A percentile compares a stretch with the other conserved stretches of the same genome.
Conservation (phyloP, 2,329 filamentous ascomycete genomes). For the Ophiostoma fasciatum region DNA sequence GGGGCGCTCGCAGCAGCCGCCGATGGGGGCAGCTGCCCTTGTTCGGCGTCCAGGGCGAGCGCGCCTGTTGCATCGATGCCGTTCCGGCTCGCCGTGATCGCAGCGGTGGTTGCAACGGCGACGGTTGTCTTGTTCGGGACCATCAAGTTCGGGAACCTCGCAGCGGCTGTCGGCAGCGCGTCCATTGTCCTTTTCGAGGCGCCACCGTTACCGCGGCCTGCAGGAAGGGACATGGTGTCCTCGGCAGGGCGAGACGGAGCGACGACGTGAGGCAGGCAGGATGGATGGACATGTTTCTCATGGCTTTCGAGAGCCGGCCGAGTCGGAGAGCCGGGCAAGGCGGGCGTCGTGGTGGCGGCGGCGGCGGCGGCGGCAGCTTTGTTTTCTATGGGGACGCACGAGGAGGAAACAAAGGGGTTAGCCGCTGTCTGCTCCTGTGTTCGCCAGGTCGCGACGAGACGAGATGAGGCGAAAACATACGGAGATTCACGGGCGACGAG, state of each 20-base stretch:
- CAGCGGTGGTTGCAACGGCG: slow-evolving; percentile 6
- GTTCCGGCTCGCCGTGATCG: slow-evolving; percentile 15
- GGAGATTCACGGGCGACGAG: slow-evolving; percentile 45
- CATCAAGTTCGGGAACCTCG: slow-evolving; percentile 7
- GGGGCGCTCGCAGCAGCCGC: no score
- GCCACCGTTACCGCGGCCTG: slow-evolving; percentile 30
- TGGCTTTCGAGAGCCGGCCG: slow-evolving; percentile 25
- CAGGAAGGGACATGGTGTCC: slow-evolving; percentile 25
- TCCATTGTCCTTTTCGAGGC: slow-evolving; percentile 24
- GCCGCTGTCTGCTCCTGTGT: no score
- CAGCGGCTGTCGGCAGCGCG: slow-evolving; percentile 18
- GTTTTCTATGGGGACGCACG: no score
- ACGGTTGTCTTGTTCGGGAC: slow-evolving; percentile 7
- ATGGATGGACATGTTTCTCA: slow-evolving; percentile 30
- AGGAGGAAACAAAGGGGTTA: no score
- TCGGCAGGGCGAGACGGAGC: no score
- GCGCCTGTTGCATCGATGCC: slow-evolving; percentile 11
- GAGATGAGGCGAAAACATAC: no score
- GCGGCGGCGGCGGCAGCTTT: no score
- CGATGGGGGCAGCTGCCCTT: no score
- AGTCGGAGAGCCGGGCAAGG: slow-evolving; percentile 39
- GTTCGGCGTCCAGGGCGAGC: no score
- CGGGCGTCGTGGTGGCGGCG: slow-evolving; percentile 34
- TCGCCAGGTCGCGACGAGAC: no score
- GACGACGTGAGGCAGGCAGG: slow-evolving; percentile 31